Percentiles rank a stretch among this genome's conserved stretches.
phyloP scores from a whole-genome alignment of 2,329 filamentous ascomycete genomes.

The Aspergillus pseudoterreus region DNA sequence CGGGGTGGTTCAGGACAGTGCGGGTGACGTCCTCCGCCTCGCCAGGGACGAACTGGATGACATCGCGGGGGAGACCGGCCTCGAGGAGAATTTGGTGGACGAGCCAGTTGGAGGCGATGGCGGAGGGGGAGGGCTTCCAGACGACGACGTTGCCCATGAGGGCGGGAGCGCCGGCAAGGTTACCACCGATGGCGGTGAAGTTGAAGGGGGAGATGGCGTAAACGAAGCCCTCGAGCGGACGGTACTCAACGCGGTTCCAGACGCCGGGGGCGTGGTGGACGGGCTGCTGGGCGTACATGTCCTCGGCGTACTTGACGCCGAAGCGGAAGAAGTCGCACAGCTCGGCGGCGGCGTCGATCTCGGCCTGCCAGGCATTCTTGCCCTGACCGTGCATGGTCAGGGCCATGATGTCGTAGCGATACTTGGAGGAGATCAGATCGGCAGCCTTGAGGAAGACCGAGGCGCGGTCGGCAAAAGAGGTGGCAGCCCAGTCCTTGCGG shows the following conservation, averaged over 20 bases:
- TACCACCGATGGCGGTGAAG: slow-evolving; percentile 92
- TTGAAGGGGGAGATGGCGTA: slow-evolving; percentile 95
- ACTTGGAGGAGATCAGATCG: slow-evolving; percentile 84
- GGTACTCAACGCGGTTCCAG: slow-evolving; percentile 89
- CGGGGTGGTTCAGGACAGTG: slow-evolving; percentile 67
- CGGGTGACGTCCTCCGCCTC: slow-evolving; percentile 81
- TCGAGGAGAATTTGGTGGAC: slow-evolving; percentile 87
- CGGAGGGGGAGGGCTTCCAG: slow-evolving; percentile 92
- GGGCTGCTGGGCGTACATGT: slow-evolving; percentile 84
- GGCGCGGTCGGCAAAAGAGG: slow-evolving; percentile 86
- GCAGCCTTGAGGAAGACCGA: slow-evolving; percentile 95
- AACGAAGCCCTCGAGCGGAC: slow-evolving; percentile 89
- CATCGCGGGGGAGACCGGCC: slow-evolving; percentile 81
- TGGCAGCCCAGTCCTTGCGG: slow-evolving; percentile 77
- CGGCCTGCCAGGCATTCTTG: slow-evolving; percentile 99
- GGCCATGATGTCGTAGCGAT: slow-evolving; percentile 95
- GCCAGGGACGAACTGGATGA: slow-evolving; percentile 91
- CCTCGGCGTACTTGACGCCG: slow-evolving; percentile 89
- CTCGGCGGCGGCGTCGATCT: slow-evolving; percentile 94
- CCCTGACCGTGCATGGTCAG: slow-evolving; percentile 94
- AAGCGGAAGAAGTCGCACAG: slow-evolving; percentile 86
- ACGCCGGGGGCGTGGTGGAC: slow-evolving; percentile 76
- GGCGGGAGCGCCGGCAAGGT: slow-evolving; percentile 76
- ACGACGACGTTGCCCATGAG: slow-evolving; percentile 91
- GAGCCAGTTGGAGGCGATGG: slow-evolving; percentile 87